Percentiles rank a stretch among this genome's conserved stretches.
Evolutionary conservation across 352 stramenopile species (phyloP).

Genomic region (Elongisporangium prolatum): DNA sequence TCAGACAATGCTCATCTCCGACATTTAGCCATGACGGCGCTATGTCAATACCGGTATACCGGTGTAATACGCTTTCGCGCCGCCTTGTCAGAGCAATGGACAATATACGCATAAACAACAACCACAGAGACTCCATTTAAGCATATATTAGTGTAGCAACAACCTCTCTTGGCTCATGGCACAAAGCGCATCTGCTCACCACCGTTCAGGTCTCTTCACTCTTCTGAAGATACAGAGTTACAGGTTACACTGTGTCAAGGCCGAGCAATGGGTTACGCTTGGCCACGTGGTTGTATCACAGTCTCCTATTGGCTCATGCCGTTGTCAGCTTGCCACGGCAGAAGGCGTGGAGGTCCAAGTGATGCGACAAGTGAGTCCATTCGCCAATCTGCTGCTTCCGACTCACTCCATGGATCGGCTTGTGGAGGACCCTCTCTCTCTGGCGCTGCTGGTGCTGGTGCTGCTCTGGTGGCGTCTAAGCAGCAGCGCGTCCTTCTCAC

Average conservation of each 20-base stretch:
- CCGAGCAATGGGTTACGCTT: background rate
- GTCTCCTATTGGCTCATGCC: background rate
- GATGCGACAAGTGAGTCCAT: background rate
- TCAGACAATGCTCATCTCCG: too few relatives aligned
- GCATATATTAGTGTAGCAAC: too few relatives aligned
- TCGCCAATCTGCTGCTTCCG: background rate
- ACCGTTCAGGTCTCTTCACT: background rate
- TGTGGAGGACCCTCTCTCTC: background rate
- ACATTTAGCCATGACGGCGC: too few relatives aligned
- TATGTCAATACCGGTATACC: too few relatives aligned
- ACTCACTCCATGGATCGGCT: background rate
- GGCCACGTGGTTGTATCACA: background rate
- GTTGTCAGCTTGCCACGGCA: background rate
- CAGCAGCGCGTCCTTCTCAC: constrained; percentile 17
- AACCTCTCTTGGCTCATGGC: too few relatives aligned
- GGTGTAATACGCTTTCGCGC: too few relatives aligned
- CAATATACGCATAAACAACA: too few relatives aligned
- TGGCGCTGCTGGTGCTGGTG: constrained; percentile 1
- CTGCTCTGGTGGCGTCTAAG: background rate
- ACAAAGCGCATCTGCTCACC: background rate
- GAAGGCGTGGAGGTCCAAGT: background rate
- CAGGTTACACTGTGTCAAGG: background rate
- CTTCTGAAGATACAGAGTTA: background rate
- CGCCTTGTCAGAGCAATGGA: too few relatives aligned
- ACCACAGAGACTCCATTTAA: too few relatives aligned